Base-by-base conservation (phyloP, 2,329 filamentous ascomycete genomes). In the Ceratocystis cubensis region DNA sequence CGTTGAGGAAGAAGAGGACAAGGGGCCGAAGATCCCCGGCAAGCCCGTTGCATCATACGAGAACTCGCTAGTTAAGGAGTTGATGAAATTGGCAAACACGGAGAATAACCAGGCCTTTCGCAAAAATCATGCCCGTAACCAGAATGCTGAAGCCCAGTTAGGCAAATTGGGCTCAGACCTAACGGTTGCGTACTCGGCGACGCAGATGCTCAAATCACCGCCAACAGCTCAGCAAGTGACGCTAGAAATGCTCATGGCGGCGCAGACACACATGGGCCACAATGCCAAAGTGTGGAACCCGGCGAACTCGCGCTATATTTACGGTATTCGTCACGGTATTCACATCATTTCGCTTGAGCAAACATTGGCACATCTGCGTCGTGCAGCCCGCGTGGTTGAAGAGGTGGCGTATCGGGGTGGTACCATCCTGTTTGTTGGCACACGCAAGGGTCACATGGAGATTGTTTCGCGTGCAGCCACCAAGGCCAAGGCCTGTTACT, bases 341-440 rank as follows among this genome's bases (percentile, higher is more conserved):
- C 93, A 96, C 77, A 91, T 99, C 74, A 96, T 99, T 75, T 88
- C 88, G 8, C 85, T 97, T 2, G 94, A 99, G 74, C 82, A 85
- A 68, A 97, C 89, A 41, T 91, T 91, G 15, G 88, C 91, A 17
- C 88, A 97, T 76, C 82, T 99, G 66, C 86, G 93, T n/a, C 86
- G 94, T 63, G 92, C 94, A 3, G 91, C 91, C n/a, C 89, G 92
- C 71, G 86, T 99, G 3, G 91, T 97, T 1, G 86, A 92, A 73
- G 91, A 91, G 73, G 89, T 97, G 1, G 84, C 91, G 6, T 88
- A 88, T 73, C 81, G 84, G 65, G 94, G 89, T 56, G 94, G 94
- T 1, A 76, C 96, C 67, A 87, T 97, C 61, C 82, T 99, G 7
- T 96, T 97, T 73, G 92, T 92, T 0, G 94, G 94, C 57, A 97